phyloP scores from a whole-genome alignment of 257 asterid genomes.

The Nicotiana tabacum region DNA sequence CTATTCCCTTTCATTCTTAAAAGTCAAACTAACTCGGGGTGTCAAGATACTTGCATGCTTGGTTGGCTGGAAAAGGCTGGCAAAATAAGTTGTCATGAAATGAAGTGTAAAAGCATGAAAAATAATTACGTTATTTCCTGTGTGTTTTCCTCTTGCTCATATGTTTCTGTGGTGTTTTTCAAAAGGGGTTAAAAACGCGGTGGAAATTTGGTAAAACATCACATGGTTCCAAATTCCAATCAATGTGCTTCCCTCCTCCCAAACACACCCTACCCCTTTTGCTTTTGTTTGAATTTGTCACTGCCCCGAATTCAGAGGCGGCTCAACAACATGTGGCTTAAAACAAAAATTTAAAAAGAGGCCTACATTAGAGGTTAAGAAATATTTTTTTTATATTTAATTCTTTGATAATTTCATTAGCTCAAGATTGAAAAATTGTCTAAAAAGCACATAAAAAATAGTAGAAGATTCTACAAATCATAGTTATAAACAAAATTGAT shows the following conservation, averaged over 20 bases:
- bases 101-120: background rate
- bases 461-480: too few species aligned
- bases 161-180: background rate
- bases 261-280: background rate
- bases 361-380: too few species aligned
- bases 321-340: too few species aligned
- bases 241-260: too few species aligned
- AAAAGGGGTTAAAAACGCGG: background rate
- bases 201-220: background rate
- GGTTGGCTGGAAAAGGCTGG: background rate
- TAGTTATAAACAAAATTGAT: too few species aligned
- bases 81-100: background rate
- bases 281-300: background rate
- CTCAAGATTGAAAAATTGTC: too few species aligned
- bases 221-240: background rate
- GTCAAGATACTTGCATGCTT: background rate
- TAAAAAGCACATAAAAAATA: too few species aligned
- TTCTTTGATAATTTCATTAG: too few species aligned
- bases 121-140: background rate
- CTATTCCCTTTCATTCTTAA: background rate
- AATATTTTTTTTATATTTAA: too few species aligned
- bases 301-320: too few species aligned
- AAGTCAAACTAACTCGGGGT: background rate
- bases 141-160: too few species aligned
- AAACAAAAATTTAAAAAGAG: too few species aligned